Base-by-base conservation (phyloP, 495 filamentous ascomycete genomes). In the Pseudotulostoma volvatum region DNA sequence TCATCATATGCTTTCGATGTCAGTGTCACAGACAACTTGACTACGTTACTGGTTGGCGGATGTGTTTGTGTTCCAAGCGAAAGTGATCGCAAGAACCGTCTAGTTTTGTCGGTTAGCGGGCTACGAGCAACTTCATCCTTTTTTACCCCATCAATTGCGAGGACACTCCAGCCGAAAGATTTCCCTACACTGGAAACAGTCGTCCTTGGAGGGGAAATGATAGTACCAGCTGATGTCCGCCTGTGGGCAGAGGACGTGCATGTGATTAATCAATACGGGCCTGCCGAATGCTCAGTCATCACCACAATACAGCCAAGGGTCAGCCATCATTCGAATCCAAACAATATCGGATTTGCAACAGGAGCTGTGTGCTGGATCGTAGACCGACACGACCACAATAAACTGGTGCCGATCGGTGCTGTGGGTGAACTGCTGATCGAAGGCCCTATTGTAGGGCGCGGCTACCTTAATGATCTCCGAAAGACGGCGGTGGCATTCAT, bases 391-490 rank as follows among this genome's bases (percentile, higher is more conserved):
- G 42, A 53, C 19, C 36, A 42, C 5, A 9, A 56, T 31, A 30
- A 36, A 1, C 41, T 64, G 1, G 44, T 44, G 0, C 53, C 59
- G 1, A 21, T 57, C 0, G 60, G 60, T 16, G 46, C 45, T 0
- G 32, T 56, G 2, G 60, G 60, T 7, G 60, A 64, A 46, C 41
- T 64, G 0, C 13, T 57, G 0, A 32, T 59, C 1, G 51, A 62
- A 35, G 59, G 60, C 7, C 50, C 44, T 1, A 20, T 46, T 13
- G 36, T 66, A 0, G 50, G 43, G 1, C 32, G 52, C 0, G 59
- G 55, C 4, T 66, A 66, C 31, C 44, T 64, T n/a, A 49, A 53
- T 41, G 49, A 57, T 16, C 17, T 36, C 1, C 45, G 41, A 23
- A 45, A 53, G 41, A 62, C 59, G 1, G 34, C 30, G 1, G 36